A percentile compares a stretch with the other conserved stretches of the same genome.
These are phyloP conservation scores for Meripilus lineatus DNA, from an alignment of 1,284 basidiomycete genomes.

Conservation along the genomic window DNA sequence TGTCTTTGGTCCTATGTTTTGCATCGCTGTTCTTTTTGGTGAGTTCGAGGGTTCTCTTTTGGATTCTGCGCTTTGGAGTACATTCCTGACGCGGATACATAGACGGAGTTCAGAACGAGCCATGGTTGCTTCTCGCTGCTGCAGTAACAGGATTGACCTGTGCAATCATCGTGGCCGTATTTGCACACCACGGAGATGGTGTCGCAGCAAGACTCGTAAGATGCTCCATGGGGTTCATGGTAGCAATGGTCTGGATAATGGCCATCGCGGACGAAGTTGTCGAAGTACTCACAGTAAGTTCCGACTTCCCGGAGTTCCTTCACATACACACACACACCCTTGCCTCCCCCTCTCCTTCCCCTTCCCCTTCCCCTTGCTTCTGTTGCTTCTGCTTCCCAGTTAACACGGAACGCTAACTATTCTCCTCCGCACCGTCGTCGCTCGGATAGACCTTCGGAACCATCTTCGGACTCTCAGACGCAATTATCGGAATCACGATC, in stretches of 20 bases:
- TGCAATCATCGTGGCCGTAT: slow-evolving; percentile 54
- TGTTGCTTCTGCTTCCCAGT: too few species aligned
- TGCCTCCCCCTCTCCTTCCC: neutral
- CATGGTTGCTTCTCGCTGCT: slow-evolving; percentile 54
- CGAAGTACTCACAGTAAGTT: slow-evolving; percentile 71
- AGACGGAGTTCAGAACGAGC: slow-evolving; percentile 54
- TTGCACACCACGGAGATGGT: slow-evolving; percentile 57
- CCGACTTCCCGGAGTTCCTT: neutral
- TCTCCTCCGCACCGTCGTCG: slow-evolving; percentile 7
- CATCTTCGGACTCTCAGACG: slow-evolving; percentile 94
- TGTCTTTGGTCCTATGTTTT: slow-evolving; percentile 74
- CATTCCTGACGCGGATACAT: slow-evolving; percentile 8
- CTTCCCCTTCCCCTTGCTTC: slow-evolving; percentile 1
- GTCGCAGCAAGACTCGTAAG: slow-evolving; percentile 63
- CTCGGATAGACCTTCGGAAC: slow-evolving; percentile 76
- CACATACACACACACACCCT: too few species aligned
- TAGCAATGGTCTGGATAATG: slow-evolving; percentile 93
- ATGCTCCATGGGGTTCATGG: slow-evolving; percentile 85
- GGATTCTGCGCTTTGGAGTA: slow-evolving; percentile 1
- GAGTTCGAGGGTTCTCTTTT: slow-evolving; percentile 25
- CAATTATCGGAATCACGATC: slow-evolving; percentile 93
- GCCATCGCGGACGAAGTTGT: slow-evolving; percentile 94
- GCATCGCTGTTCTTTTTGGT: slow-evolving; percentile 73
- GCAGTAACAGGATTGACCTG: slow-evolving; percentile 50
- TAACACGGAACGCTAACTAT: too few species aligned